Evolutionary conservation across 805 yeast genomes (phyloP), one percentile per base, ranked within the genome.

Genomic region (Saccharomyces jurei): DNA sequence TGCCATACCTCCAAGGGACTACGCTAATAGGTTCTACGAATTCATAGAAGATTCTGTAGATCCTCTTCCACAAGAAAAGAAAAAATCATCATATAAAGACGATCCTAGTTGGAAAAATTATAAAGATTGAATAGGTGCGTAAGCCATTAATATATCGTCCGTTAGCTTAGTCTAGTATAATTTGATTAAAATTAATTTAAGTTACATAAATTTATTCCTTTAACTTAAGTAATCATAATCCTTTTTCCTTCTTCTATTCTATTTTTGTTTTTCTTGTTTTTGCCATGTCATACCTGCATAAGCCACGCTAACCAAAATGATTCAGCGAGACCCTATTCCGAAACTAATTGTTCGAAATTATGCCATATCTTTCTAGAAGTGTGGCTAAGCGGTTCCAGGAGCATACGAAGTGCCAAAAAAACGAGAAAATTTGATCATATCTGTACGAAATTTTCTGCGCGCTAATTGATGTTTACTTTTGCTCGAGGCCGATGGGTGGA

Each of bases 1-100:
- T 60, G 95, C 99, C 0, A 77, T 94, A 11, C 98, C 99, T 0
- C 91, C 98, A 0, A 63, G 65, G 5, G 98, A 91, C 62, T 94
- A 94, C 65, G 97, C 97, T 8, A 85, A 86, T 54, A 77, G 99
- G 63, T 91, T 94, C 67, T 74, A 85, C 56, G 74, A 76, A 21
- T 94, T 94, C 66, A 82, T 94, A n/a, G 67, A 64, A 32, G 58
- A 64, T 21, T 73, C 77, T 5, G 63, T 74, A 25, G 71, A 70
- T 55, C 62, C 68, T n/a, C 46, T 54, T 14, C 67, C 66, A 2
- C 56, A 53, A 8, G 51, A 51, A 9, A 17, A 29, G 11, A 51
- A 41, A 11, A 52, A 53, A 31, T 53, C 57, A 30, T 36, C 44
- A 22, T 66, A 61, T 54, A 60, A 55, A 48, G 70, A 66, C 46